Base-by-base conservation (phyloP, 202 grass and related monocot species). In the Panicum hallii region DNA sequence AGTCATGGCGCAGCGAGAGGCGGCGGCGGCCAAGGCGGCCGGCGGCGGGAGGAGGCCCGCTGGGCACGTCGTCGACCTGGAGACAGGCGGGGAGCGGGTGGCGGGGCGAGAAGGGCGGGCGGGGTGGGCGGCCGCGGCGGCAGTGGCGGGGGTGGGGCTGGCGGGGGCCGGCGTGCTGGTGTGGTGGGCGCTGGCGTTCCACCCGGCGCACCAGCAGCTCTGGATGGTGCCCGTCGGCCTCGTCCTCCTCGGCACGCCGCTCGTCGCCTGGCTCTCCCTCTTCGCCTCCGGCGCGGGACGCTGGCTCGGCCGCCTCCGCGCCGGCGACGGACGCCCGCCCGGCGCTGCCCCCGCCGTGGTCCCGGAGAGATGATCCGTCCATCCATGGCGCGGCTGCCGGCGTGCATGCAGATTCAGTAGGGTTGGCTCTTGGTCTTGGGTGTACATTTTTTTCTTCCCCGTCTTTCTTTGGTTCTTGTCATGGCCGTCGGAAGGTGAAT, bases 181-280 rank as follows among this genome's bases (percentile, higher is more conserved):
- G 63, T 98, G 90, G 91, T 95, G 95, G 95, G 87, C 75, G 60
- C 26, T 95, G 46, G 91, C 40, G 72, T 98, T 98, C 88, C 95
- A 93, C 84, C 93, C 74, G 6, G 62, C 65, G 44, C 87, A 75
- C 7, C 45, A 83, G 79, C 93, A 93, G 89, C 78, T 95, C 1
- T 98, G 95, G 95, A 98, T 98, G 95, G 95, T 95, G 52, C 95
- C 95, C 72, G 91, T 93, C 14, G 90, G 95, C 43, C 81, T 98
- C 80, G 73, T 98, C 78, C 86, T 98, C 22, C 86, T 93, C 80
- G 95, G 93, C 84, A 98, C 95, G 22, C 89, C 91, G 53, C 82
- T 92, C 63, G 12, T 98, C 86, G 78, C 89, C 2, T 95, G 95
- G 87, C 72, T 98, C 83, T 95, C 95, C 30, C 63, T 93, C 76